Base-by-base conservation (phyloP, 1,284 basidiomycete species). In the Hemileia vastatrix region DNA sequence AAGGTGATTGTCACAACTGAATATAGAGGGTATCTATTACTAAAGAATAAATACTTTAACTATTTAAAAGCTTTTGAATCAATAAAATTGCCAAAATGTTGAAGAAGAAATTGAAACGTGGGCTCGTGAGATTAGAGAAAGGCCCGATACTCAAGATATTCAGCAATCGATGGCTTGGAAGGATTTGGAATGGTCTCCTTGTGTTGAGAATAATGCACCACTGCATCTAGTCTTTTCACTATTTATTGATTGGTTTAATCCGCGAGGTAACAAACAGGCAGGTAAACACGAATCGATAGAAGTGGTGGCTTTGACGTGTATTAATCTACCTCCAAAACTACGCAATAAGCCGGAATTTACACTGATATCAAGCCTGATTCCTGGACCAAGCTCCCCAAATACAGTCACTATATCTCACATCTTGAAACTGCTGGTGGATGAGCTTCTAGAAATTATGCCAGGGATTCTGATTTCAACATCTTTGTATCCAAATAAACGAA, bases 121-220 rank as follows among this genome's bases (percentile, higher is more conserved):
- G n/a, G n/a, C n/a, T n/a, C n/a, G n/a, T n/a, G n/a, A n/a, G n/a
- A n/a, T n/a, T n/a, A n/a, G n/a, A n/a, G n/a, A n/a, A n/a, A n/a
- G n/a, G n/a, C n/a, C n/a, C n/a, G n/a, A n/a, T n/a, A n/a, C n/a
- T n/a, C n/a, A n/a, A n/a, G 55, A 57, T 19, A 57, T 57, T 19
- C 55, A 57, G 27, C 55, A 47, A 31, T 57, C 40, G 4, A 11
- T 23, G 11, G 55, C 13, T 1, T 57, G 55, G 55, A 24, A 57
- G 27, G 44, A 31, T 44, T 21, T 57, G 23, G 18, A 8, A 4
- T 53, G 51, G 51, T 18, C 51, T n/a, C 6, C 6, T 5, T 6
- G 21, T 19, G 13, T 19, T 48, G 13, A 6, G 40, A 43, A n/a
- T 43, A n/a, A n/a, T n/a, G n/a, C n/a, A n/a, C n/a, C n/a, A n/a